phyloP scores from a whole-genome alignment of 495 filamentous ascomycete species.

The Neurospora tetrasperma region DNA sequence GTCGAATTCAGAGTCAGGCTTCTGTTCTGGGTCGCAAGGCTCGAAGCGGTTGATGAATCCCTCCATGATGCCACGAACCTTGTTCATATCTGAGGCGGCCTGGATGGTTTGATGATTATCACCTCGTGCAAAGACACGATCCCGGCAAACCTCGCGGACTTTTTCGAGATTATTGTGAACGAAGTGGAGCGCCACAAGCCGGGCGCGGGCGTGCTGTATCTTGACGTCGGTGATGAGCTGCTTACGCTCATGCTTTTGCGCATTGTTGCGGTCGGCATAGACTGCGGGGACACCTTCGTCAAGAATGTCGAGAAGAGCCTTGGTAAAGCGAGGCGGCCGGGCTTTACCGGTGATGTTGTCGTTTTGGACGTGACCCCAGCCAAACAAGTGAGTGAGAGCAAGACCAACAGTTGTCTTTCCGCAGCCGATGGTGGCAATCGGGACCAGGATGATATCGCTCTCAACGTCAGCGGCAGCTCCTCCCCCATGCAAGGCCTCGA shows the following conservation, averaged over 20 bases:
- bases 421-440: slow-evolving; percentile 87
- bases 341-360: slow-evolving; percentile 81
- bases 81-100: slow-evolving; percentile 52
- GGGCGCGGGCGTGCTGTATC: slow-evolving; percentile 45
- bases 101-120: slow-evolving; percentile 99
- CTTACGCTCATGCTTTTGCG: slow-evolving; percentile 72
- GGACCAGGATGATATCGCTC: slow-evolving; percentile 63
- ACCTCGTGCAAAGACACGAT: slow-evolving; percentile 72
- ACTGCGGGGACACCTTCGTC: slow-evolving; percentile 51
- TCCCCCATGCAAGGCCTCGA: slow-evolving; percentile 24
- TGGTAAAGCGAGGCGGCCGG: slow-evolving; percentile 63
- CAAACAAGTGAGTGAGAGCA: slow-evolving; percentile 72
- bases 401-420: slow-evolving; percentile 91
- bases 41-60: slow-evolving; percentile 85
- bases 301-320: slow-evolving; percentile 51
- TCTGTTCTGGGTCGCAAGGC: slow-evolving; percentile 47
- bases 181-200: slow-evolving; percentile 86
- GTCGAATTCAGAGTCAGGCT: slow-evolving; percentile 72
- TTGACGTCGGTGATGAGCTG: slow-evolving; percentile 77
- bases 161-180: slow-evolving; percentile 63
- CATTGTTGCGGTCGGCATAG: slow-evolving; percentile 91
- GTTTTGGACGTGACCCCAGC: slow-evolving; percentile 92
- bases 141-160: slow-evolving; percentile 64
- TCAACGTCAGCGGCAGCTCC: slow-evolving; percentile 34
- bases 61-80: slow-evolving; percentile 87